Evolutionary conservation across 2,329 filamentous ascomycete species (phyloP).

Genomic region (Emergomyces orientalis): DNA sequence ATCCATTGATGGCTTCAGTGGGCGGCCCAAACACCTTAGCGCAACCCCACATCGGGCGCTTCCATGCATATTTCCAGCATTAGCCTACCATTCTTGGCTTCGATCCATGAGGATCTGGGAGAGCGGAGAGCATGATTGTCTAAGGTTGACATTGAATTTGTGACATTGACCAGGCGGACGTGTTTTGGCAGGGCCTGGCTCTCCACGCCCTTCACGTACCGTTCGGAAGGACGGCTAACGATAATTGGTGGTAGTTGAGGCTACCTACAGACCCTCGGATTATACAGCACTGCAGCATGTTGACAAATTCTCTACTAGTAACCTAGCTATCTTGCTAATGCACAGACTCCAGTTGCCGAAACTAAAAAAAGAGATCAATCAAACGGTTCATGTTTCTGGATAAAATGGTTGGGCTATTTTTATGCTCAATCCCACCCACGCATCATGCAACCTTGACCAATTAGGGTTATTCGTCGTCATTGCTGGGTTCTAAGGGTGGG

Average conservation of each 20-base stretch:
- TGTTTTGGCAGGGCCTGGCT: neutral
- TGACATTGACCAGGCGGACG: neutral
- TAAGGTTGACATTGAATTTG: neutral
- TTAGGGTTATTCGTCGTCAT: neutral
- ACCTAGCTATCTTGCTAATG: neutral
- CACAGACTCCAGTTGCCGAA: neutral
- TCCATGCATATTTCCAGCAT: neutral
- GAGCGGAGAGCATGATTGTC: neutral
- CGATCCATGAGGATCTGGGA: neutral
- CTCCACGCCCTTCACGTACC: neutral
- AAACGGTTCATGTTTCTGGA: neutral
- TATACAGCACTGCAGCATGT: neutral
- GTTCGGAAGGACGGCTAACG: neutral
- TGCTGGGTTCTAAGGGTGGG: neutral
- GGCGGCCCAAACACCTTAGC: neutral
- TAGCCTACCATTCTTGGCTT: neutral
- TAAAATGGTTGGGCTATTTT: neutral
- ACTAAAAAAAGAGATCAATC: neutral
- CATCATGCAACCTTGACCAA: neutral
- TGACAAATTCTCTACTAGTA: conserved; percentile 1
- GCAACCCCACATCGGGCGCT: neutral
- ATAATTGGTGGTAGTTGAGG: neutral
- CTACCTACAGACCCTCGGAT: neutral
- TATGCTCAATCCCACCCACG: neutral
- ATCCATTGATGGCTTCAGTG: neutral